Conservation (phyloP, 371 early-diverging fungal species). For the Homolaphlyctis polyrhiza region DNA sequence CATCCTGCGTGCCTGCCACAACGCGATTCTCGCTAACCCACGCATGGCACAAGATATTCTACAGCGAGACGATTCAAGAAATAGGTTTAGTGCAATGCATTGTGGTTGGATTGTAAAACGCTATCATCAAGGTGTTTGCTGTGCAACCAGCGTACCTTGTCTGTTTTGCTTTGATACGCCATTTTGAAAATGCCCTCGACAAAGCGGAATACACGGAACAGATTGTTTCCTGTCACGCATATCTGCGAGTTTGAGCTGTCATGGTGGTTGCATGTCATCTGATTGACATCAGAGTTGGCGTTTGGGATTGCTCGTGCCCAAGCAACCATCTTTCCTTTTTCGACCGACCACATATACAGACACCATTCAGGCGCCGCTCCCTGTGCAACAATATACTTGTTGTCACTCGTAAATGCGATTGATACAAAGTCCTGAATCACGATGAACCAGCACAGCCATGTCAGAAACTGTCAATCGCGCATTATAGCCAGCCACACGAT, state of each 20-base stretch:
- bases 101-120: too few species aligned
- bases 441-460: background rate
- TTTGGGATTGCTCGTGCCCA: slow-evolving; percentile 25
- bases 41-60: slow-evolving; percentile 37
- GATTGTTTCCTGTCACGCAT: slow-evolving; percentile 31
- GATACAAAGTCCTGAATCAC: slow-evolving; percentile 31
- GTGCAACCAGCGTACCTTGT: slow-evolving; percentile 21
- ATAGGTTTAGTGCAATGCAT: too few species aligned
- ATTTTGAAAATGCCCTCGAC: slow-evolving; percentile 36
- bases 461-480: background rate
- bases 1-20: slow-evolving; percentile 40
- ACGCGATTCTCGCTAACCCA: slow-evolving; percentile 37
- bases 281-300: slow-evolving; percentile 26
- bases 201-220: slow-evolving; percentile 32
- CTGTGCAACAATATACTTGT: slow-evolving; percentile 33
- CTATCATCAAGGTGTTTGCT: background rate
- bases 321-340: slow-evolving; percentile 35
- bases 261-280: slow-evolving; percentile 36
- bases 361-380: slow-evolving; percentile 42
- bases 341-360: slow-evolving; percentile 37
- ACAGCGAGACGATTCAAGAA: background rate
- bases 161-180: slow-evolving; percentile 32
- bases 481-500: background rate
- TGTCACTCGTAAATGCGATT: slow-evolving; percentile 33
- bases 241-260: slow-evolving; percentile 29